Base-by-base conservation (phyloP, 1,284 basidiomycete species). In the Trametes pubescens region DNA sequence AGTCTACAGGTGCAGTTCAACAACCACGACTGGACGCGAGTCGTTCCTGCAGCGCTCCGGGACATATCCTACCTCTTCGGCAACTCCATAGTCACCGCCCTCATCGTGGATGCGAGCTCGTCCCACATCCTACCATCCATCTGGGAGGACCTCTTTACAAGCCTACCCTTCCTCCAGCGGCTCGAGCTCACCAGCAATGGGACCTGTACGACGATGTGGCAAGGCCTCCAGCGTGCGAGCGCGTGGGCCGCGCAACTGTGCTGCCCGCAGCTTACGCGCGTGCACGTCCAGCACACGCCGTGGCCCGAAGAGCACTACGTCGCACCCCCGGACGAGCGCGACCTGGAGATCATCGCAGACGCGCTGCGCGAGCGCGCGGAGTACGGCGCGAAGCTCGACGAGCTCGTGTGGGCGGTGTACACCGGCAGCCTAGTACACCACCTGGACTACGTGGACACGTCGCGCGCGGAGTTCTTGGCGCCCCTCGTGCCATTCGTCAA, bases 161-260 rank as follows among this genome's bases (percentile, higher is more conserved):
- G n/a, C 10, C 16, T 34, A 5, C 26, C 26, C 11, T 5, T 1
- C 29, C 40, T 59, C 3, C n/a, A 46, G 32, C 16, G 16, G 21
- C 40, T 59, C n/a, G 9, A 46, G 16, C 40, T 59, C n/a, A 46
- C 51, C 18, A 40, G 57, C 7, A 46, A 52, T 51, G 57, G 57
- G 11, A 46, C 51, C 1, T 59, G 57, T 49, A 24, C 29, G 14
- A 51, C 57, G 29, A 35, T 46, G 49, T 59, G 57, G 57, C 57
- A 49, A 8, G 57, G 24, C 29, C 57, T 59, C 21, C 35, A n/a
- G 2, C 46, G 24, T 14, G 56, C 35, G 22, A 18, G 8, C 22
- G 14, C 29, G 29, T 32, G 14, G 14, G 22, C 6, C 16, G 46
- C 14, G n/a, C 22, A 1, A 5, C 46, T 40, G 34, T 37, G 44